Conservation (phyloP, 129 eudicot genomes). For the Ambrosia trifida region DNA sequence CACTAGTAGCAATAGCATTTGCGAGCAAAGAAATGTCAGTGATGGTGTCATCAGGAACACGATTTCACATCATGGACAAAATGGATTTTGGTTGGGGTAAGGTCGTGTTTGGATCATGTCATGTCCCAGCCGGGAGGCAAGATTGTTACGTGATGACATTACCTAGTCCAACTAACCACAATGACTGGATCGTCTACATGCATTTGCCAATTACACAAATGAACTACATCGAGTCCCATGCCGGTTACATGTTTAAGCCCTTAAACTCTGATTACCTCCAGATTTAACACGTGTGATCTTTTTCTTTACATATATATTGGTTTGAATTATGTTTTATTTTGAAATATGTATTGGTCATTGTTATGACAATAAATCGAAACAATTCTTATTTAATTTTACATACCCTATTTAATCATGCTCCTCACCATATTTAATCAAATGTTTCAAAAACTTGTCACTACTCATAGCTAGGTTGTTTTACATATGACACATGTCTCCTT, state of each 20-base stretch:
- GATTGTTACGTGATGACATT: conserved; percentile 60
- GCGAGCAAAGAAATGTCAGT: conserved; percentile 32
- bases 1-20: conserved; percentile 39
- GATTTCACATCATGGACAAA: conserved; percentile 36
- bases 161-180: conserved; percentile 47
- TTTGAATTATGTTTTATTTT: neutral
- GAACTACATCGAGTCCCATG: conserved; percentile 45
- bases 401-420: neutral
- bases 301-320: neutral
- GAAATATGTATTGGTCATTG: neutral
- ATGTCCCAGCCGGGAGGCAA: conserved; percentile 47
- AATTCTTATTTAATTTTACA: neutral
- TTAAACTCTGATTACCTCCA: conserved; percentile 39
- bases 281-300: neutral
- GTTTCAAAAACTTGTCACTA: too few species aligned
- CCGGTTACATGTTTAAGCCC: conserved; percentile 44
- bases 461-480: too few species aligned
- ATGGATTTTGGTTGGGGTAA: conserved; percentile 74
- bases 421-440: neutral
- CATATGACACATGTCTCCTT: too few species aligned
- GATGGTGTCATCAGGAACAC: conserved; percentile 54
- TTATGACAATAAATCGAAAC: neutral
- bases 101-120: conserved; percentile 55
- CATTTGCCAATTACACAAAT: conserved; percentile 42
- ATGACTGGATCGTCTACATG: conserved; percentile 73